Evolutionary conservation across 768 basidiomycete species (phyloP), one percentile per base, ranked within the genome.

Genomic region (Suillus decipiens): DNA sequence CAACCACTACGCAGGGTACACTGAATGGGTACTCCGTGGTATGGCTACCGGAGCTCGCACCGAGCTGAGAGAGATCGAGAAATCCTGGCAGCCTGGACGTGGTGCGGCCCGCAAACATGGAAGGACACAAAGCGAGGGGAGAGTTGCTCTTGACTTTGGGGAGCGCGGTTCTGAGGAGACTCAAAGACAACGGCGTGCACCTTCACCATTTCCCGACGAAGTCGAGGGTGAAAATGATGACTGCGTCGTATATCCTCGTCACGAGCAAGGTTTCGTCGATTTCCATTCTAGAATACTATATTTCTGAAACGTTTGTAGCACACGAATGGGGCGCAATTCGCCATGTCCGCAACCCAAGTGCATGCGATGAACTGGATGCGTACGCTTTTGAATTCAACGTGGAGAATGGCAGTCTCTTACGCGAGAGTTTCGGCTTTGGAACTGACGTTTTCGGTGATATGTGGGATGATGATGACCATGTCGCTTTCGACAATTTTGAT

Each of bases 101-200:
- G 39, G 39, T 57, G 43, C 66, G 15, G 58, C 42, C 53, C 84
- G 80, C 67, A 82, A 81, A 76, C 78, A 88, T 63, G 78, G 85
- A 19, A 80, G 76, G 41, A 77, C 80, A 11, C 72, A 75, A 65
- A 75, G 78, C 45, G 81, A 86, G 72, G 76, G 77, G 33, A 76
- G 80, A 57, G 73, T 81, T 41, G 73, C 78, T 15, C 72, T 78
- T 28, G 77, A 81, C 60, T 73, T 79, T 19, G 73, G 68, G 19
- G 62, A 70, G 39, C 69, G 71, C 42, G 63, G 15, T 47, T 75
- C 70, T 61, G 50, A 64, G 22, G 75, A 70, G n/a, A 69, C 28
- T 34, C 62, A 47, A 28, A 51, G 63, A 63, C 66, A 50, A 31
- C 67, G 66, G 72, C 77, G 65, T 69, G 73, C 47, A 65, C 75